A percentile compares a stretch with the other conserved stretches of the same genome.
Conservation (phyloP, 208 protist species). For the Acanthamoeba pearcei region DNA sequence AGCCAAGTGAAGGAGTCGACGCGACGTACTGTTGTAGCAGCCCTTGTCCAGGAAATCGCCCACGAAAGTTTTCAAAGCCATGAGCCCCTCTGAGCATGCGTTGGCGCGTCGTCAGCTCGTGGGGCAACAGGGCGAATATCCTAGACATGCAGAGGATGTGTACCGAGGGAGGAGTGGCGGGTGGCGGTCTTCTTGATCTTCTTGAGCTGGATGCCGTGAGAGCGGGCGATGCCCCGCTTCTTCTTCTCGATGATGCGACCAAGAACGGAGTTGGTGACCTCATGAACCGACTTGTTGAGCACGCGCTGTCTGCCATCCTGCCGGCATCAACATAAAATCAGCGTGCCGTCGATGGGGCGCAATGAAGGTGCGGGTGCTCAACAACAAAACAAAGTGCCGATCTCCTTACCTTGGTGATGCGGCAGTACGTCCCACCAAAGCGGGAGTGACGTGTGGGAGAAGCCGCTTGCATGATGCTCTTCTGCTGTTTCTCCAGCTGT, state of each 20-base stretch:
- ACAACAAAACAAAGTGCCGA: background rate
- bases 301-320: slow-evolving; percentile 31
- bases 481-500: slow-evolving; percentile 44
- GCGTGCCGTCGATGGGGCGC: background rate
- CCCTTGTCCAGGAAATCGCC: slow-evolving; percentile 25
- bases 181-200: slow-evolving; percentile 48
- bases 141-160: background rate
- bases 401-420: slow-evolving; percentile 2
- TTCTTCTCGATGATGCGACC: slow-evolving; percentile 58
- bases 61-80: slow-evolving; percentile 29
- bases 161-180: slow-evolving; percentile 25
- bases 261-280: slow-evolving; percentile 52
- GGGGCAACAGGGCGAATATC: background rate
- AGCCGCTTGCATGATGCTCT: slow-evolving; percentile 45
- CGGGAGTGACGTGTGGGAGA: slow-evolving; percentile 71
- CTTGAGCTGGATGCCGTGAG: slow-evolving; percentile 41
- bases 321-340: background rate
- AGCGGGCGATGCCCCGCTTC: slow-evolving; percentile 10
- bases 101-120: background rate
- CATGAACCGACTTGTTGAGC: slow-evolving; percentile 51
- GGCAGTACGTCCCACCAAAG: slow-evolving; percentile 70
- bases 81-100: slow-evolving; percentile 50
- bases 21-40: slow-evolving; percentile 59
- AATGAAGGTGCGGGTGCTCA: too few species aligned
- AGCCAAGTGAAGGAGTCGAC: background rate